Percentiles rank a stretch among this genome's conserved stretches.
These are phyloP conservation scores for Solanum medicagineum DNA, from an alignment of 257 asterid genomes.

Conservation along the genomic window DNA sequence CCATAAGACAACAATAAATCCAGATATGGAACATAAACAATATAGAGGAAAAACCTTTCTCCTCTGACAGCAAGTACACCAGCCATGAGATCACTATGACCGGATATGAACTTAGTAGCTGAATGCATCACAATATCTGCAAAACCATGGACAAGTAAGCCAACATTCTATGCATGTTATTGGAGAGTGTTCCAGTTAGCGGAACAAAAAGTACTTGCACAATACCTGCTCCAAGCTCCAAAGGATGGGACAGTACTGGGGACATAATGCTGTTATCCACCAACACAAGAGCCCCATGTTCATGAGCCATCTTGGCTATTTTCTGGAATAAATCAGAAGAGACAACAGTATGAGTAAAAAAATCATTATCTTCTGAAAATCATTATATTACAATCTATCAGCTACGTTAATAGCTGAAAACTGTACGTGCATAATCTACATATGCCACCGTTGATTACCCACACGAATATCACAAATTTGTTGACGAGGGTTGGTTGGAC, in stretches of 20 bases:
- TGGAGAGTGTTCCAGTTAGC: not conserved
- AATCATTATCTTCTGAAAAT: not conserved
- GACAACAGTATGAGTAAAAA: not conserved
- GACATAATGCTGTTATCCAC: conserved; percentile 99
- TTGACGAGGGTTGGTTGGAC: conserved; percentile 96
- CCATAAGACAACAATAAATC: not conserved
- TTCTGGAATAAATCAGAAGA: conserved; percentile 24
- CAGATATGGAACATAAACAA: not conserved
- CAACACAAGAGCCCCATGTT: conserved; percentile 71
- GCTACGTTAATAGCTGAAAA: not conserved
- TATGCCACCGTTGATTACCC: conserved; percentile 2
- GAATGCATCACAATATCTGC: conserved; percentile 95
- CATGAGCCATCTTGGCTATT: conserved; percentile 81
- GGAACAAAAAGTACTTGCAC: not conserved
- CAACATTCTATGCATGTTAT: not conserved
- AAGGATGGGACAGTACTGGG: conserved; percentile 67
- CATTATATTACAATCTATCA: not conserved
- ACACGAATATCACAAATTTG: conserved; percentile 83
- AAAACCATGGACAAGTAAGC: conserved; percentile 9
- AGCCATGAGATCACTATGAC: conserved; percentile 93
- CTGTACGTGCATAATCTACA: not conserved
- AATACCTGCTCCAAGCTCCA: conserved; percentile 91
- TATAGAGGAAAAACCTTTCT: conserved; percentile 44
- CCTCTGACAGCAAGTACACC: conserved; percentile 81
- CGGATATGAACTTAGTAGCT: conserved; percentile 87